phyloP scores from a whole-genome alignment of 1,284 basidiomycete species.

The Cutaneotrichosporon sp. region DNA sequence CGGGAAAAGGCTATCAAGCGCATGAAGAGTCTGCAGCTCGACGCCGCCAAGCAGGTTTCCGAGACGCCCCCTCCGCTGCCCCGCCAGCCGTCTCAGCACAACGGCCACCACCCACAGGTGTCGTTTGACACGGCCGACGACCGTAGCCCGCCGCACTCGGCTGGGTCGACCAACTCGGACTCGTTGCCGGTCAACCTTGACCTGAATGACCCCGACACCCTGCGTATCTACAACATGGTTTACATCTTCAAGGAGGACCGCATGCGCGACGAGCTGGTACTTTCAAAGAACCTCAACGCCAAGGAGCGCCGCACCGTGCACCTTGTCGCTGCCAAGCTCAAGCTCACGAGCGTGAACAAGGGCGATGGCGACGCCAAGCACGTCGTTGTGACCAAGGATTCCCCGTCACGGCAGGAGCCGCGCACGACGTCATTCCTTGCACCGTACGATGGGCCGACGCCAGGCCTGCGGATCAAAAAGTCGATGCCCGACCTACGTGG shows the following conservation, averaged over 20 bases:
- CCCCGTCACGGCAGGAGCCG: slow-evolving; percentile 18
- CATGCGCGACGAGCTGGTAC: slow-evolving; percentile 95
- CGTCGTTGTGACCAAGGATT: slow-evolving; percentile 71
- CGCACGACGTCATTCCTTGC: slow-evolving; percentile 49
- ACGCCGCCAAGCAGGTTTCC: slow-evolving; percentile 51
- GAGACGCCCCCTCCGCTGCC: slow-evolving; percentile 6
- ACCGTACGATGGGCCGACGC: slow-evolving; percentile 56
- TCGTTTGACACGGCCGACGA: slow-evolving; percentile 26
- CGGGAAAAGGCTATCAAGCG: slow-evolving; percentile 96
- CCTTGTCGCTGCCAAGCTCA: slow-evolving; percentile 90
- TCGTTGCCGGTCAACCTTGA: slow-evolving; percentile 68
- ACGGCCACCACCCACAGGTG: slow-evolving; percentile 50
- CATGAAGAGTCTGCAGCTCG: slow-evolving; percentile 93
- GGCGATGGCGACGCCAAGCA: slow-evolving; percentile 89
- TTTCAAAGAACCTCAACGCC: slow-evolving; percentile 75
- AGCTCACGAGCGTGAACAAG: slow-evolving; percentile 87
- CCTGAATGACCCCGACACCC: slow-evolving; percentile 87
- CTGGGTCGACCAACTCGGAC: slow-evolving; percentile 42
- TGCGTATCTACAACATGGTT: slow-evolving; percentile 96
- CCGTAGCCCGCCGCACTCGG: slow-evolving; percentile 57
- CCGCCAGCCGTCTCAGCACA: slow-evolving; percentile 47
- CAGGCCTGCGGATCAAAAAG: slow-evolving; percentile 77
- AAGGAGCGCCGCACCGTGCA: slow-evolving; percentile 90
- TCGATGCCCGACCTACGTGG: slow-evolving; percentile 69
- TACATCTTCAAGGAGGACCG: slow-evolving; percentile 96